Evolutionary conservation across 495 filamentous ascomycete genomes (phyloP), one percentile per base, ranked within the genome.

Genomic region (Recurvomyces mirabilis): DNA sequence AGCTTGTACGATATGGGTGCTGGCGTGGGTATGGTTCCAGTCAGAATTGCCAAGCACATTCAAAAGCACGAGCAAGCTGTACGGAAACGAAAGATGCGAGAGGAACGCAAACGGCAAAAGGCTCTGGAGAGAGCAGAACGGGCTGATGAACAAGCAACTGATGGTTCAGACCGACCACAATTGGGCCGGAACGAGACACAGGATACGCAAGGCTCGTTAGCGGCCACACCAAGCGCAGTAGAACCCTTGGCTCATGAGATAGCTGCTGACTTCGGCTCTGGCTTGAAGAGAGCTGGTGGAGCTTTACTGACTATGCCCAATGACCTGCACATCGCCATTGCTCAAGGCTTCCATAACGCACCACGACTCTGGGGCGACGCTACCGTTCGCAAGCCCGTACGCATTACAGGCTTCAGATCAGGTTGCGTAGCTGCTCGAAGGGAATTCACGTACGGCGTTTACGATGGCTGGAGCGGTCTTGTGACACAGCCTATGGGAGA

Each of bases 291-390:
- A 47, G 64, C 71, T 5, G 70, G 66, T 3, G 57, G 85, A 0
- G 57, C 62, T 15, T 36, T 63, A 11, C 41, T 57, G 12, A 57
- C 48, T 19, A 71, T 63, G 11, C 78, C 72, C 5, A 78, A 88
- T 47, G 80, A 87, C 52, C 67, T 91, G 17, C 71, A 74, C 4
- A 63, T 87, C 1, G 82, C 85, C 0, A 57, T 88, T 2, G 75
- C 81, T 2, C 84, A 88, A 54, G 86, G 86, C 1, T 82, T 89
- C 46, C 83, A 89, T 57, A 87, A 87, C 50, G 81, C 84, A 0
- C 87, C 87, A 0, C 73, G 82, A 0, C 66, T 93, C 1, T 65
- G 60, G 41, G 59, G 59, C 41, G 62, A 65, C 43, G 65, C 21
- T 50, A 70, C 53, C 41, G 72, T 69, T 20, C 70, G 64, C 34